Percentiles rank a stretch among this genome's conserved stretches.
Conservation (phyloP, 192 early-diverging fungal species). For the Coemansia sp. region DNA sequence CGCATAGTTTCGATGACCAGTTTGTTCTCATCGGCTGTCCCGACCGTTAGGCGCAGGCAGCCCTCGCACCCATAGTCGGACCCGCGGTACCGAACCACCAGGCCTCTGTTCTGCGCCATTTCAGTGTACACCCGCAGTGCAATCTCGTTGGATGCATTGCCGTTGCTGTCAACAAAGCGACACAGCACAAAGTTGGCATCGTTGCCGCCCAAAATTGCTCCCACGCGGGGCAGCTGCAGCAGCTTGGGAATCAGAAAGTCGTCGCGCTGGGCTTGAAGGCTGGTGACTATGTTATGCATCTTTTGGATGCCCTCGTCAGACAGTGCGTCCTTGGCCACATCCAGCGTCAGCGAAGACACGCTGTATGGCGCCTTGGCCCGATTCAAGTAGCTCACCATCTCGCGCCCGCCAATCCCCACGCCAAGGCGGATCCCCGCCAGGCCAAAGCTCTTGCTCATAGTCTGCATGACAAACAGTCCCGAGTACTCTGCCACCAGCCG, state of each 20-base stretch:
- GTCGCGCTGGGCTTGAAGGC: constrained; percentile 70
- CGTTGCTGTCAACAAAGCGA: constrained; percentile 71
- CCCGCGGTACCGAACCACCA: constrained; percentile 96
- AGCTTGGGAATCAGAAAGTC: constrained; percentile 67
- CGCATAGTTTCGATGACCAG: constrained; percentile 62
- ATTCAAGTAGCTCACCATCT: constrained; percentile 90
- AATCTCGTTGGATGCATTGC: constrained; percentile 68
- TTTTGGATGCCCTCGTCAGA: constrained; percentile 65
- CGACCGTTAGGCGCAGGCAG: constrained; percentile 94
- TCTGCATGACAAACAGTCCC: constrained; percentile 96
- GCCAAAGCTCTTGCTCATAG: constrained; percentile 98
- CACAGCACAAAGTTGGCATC: constrained; percentile 97
- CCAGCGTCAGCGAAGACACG: constrained; percentile 86
- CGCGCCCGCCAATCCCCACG: constrained; percentile 77
- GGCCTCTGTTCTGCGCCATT: constrained; percentile 82
- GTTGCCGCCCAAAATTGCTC: constrained; percentile 81
- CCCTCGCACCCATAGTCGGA: constrained; percentile 91
- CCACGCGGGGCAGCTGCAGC: constrained; percentile 65
- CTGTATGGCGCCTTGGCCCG: constrained; percentile 99
- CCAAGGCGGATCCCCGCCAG: constrained; percentile 96
- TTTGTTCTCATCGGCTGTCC: constrained; percentile 83
- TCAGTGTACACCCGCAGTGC: constrained; percentile 79
- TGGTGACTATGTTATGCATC: constrained; percentile 68
- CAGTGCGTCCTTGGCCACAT: constrained; percentile 80
- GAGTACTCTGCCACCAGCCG: constrained; percentile 83